Percentiles rank a stretch among this genome's conserved stretches.
Evolutionary conservation across 495 filamentous ascomycete species (phyloP).

Genomic region (Podospora comata): DNA sequence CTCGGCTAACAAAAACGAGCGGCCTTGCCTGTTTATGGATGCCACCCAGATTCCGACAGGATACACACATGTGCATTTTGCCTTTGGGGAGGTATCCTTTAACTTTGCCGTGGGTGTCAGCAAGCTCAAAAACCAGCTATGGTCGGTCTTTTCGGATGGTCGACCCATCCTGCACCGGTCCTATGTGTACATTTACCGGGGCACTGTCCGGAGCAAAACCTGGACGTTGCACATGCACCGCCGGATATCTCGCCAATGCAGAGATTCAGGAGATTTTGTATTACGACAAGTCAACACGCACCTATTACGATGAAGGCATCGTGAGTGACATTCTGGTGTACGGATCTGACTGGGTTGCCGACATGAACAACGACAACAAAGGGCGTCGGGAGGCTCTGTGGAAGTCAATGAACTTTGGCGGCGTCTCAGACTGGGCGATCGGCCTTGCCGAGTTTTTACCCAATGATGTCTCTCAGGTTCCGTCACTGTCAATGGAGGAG

Average conservation of each 20-base stretch:
- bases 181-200: constrained; percentile 20
- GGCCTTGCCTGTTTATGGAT: constrained; percentile 22
- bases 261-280: constrained; percentile 34
- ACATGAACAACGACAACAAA: constrained; percentile 34
- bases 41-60: constrained; percentile 11
- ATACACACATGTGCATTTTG: constrained; percentile 27
- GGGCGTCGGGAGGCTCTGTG: constrained; percentile 8
- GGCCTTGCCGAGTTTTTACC: constrained; percentile 13
- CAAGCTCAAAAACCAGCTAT: constrained; percentile 28
- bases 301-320: constrained; percentile 4
- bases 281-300: constrained; percentile 1
- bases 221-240: constrained; percentile 40
- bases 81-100: constrained; percentile 18
- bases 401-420: constrained; percentile 24
- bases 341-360: constrained; percentile 42
- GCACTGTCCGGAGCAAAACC: constrained; percentile 14
- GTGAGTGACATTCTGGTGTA: constrained; percentile 44
- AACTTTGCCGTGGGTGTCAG: constrained; percentile 8
- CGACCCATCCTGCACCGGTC: constrained; percentile 5
- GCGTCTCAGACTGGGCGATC: constrained; percentile 30
- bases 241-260: constrained; percentile 36
- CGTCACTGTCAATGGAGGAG: too few species aligned
- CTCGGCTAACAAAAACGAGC: constrained; percentile 13
- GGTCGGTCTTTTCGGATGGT: constrained; percentile 37
- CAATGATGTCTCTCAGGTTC: too few species aligned